Evolutionary conservation across 2,329 filamentous ascomycete genomes (phyloP).

Genomic region (Ophiostoma sp.): DNA sequence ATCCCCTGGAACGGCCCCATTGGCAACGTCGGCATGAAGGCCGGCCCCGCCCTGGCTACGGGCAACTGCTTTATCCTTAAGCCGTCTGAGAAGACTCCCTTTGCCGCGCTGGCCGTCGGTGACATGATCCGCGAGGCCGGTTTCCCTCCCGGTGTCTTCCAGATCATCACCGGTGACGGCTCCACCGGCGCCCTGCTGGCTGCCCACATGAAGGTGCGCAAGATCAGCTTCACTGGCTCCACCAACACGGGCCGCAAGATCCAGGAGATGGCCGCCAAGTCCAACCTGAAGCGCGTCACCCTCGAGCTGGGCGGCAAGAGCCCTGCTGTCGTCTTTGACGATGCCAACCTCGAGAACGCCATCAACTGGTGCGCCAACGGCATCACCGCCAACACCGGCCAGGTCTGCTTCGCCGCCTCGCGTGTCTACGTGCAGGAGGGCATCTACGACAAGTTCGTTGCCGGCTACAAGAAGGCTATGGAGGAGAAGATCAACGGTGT

Average conservation of each 20-base stretch:
- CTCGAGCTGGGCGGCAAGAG: slow-evolving; percentile 71
- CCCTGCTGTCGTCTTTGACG: slow-evolving; percentile 62
- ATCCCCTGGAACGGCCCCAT: slow-evolving; percentile 44
- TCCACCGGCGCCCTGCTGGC: slow-evolving; percentile 31
- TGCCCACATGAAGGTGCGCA: slow-evolving; percentile 47
- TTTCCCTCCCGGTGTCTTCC: slow-evolving; percentile 47
- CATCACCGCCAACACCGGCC: slow-evolving; percentile 69
- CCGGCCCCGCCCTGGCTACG: slow-evolving; percentile 43
- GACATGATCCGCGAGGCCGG: slow-evolving; percentile 43
- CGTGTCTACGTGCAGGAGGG: slow-evolving; percentile 65
- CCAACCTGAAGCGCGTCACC: slow-evolving; percentile 67
- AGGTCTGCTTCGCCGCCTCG: slow-evolving; percentile 73
- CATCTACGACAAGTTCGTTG: slow-evolving; percentile 62
- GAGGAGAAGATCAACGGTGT: slow-evolving; percentile 54
- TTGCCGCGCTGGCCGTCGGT: slow-evolving; percentile 40
- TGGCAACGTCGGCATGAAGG: slow-evolving; percentile 42
- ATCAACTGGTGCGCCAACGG: slow-evolving; percentile 42
- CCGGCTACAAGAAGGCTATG: slow-evolving; percentile 60
- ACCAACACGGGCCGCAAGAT: slow-evolving; percentile 66
- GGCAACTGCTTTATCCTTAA: slow-evolving; percentile 48
- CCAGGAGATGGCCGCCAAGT: slow-evolving; percentile 58
- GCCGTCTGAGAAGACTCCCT: slow-evolving; percentile 46
- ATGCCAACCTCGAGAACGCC: slow-evolving; percentile 63
- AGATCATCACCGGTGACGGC: slow-evolving; percentile 45
- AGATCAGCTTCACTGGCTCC: slow-evolving; percentile 69